phyloP scores from a whole-genome alignment of 352 stramenopile genomes.

The Globisporangium nodosum region DNA sequence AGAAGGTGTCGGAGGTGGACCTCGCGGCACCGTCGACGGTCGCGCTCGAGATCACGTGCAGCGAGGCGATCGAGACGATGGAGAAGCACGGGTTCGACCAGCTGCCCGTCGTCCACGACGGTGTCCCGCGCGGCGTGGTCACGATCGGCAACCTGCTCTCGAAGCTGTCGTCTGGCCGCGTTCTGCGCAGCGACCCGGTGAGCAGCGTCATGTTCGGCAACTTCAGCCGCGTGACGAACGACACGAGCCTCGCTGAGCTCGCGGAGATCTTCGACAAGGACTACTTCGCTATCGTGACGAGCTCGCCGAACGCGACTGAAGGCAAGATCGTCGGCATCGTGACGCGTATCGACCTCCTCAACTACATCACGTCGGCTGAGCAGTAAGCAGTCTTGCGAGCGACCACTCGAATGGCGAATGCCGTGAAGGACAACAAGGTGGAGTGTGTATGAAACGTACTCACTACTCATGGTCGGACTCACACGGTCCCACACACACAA shows the following conservation, averaged over 20 bases:
- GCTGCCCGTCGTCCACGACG: constrained; percentile 62
- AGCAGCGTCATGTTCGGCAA: constrained; percentile 90
- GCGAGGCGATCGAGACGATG: constrained; percentile 91
- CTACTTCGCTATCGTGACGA: constrained; percentile 90
- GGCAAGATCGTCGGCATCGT: constrained; percentile 89
- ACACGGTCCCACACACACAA: too few species aligned
- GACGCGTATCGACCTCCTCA: constrained; percentile 94
- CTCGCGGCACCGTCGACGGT: constrained; percentile 86
- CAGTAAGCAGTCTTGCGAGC: not conserved
- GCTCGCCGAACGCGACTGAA: constrained; percentile 44
- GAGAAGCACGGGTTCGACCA: constrained; percentile 89
- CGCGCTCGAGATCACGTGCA: constrained; percentile 70
- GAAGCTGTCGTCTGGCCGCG: constrained; percentile 84
- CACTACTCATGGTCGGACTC: too few species aligned
- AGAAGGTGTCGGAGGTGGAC: constrained; percentile 72
- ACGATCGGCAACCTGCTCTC: constrained; percentile 95
- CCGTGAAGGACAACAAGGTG: too few species aligned
- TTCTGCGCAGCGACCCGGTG: constrained; percentile 78
- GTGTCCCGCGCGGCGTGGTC: constrained; percentile 85
- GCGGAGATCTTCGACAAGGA: constrained; percentile 94
- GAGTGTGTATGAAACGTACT: too few species aligned
- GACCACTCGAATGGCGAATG: too few species aligned
- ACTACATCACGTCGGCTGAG: constrained; percentile 85
- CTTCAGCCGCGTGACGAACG: constrained; percentile 88
- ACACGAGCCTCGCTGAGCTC: constrained; percentile 85